phyloP scores from a whole-genome alignment of 371 early-diverging fungal genomes.

The Dinochytrium kinnereticum region DNA sequence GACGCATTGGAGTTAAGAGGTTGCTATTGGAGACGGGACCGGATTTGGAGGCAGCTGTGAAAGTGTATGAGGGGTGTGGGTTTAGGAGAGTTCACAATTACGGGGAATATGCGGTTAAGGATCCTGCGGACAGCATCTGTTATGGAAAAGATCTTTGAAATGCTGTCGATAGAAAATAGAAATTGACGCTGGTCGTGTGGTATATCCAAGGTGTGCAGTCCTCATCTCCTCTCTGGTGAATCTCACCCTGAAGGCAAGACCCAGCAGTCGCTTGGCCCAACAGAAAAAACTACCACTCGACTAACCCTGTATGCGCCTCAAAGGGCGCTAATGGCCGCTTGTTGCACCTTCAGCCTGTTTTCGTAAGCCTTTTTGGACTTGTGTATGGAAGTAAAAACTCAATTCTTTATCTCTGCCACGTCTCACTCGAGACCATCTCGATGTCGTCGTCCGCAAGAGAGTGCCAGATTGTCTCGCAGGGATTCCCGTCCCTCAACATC shows the following conservation, averaged over 20 bases:
- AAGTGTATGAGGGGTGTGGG: slow-evolving; percentile 4
- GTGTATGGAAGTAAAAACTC: too few species aligned
- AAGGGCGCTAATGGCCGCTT: background rate
- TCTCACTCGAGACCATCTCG: too few species aligned
- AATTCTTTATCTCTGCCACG: too few species aligned
- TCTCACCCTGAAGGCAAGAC: too few species aligned
- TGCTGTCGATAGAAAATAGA: background rate
- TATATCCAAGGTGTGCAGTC: too few species aligned
- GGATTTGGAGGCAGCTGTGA: background rate
- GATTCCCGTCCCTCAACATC: background rate
- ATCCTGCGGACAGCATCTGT: background rate
- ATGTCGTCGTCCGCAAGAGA: background rate
- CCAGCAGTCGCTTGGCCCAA: too few species aligned
- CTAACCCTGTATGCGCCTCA: too few species aligned
- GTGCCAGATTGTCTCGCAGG: background rate
- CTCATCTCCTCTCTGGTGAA: too few species aligned
- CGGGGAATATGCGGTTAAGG: slow-evolving; percentile 1
- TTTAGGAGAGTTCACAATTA: background rate
- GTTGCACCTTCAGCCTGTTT: background rate
- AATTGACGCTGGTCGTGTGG: background rate
- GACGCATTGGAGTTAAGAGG: background rate
- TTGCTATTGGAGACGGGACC: slow-evolving; percentile 2
- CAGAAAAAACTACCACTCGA: too few species aligned
- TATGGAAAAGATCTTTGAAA: background rate
- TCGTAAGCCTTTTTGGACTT: background rate